A percentile compares a stretch with the other conserved stretches of the same genome.
Conservation (phyloP, 345 rosid genomes). For the Acer saccharum region DNA sequence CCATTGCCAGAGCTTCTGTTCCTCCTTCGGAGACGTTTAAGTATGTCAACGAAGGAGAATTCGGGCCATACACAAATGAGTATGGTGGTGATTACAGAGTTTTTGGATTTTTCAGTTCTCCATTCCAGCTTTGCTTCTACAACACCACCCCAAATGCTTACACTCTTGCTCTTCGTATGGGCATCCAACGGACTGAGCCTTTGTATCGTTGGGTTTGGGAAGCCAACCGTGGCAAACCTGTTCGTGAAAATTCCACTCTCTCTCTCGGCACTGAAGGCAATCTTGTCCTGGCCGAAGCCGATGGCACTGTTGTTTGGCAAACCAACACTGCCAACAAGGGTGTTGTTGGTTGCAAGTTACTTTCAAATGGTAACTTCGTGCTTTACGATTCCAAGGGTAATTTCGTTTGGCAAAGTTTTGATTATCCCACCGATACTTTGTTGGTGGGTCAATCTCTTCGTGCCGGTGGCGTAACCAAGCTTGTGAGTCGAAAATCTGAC, state of each 20-base stretch:
- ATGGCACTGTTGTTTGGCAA: constrained; percentile 64
- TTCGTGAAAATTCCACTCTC: constrained; percentile 59
- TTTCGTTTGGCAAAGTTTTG: constrained; percentile 62
- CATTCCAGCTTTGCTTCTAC: constrained; percentile 61
- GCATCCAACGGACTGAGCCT: constrained; percentile 36
- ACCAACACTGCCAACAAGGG: constrained; percentile 56
- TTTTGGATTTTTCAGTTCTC: constrained; percentile 17
- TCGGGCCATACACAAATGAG: constrained; percentile 37
- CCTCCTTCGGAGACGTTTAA: constrained; percentile 41
- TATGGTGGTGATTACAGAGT: constrained; percentile 42
- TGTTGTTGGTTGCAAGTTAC: constrained; percentile 47
- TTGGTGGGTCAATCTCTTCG: constrained; percentile 49
- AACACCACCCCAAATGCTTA: constrained; percentile 65
- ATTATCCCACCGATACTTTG: constrained; percentile 51
- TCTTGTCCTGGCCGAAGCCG: constrained; percentile 52
- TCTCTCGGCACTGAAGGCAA: constrained; percentile 53
- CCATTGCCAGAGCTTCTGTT: constrained; percentile 30
- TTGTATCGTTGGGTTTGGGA: constrained; percentile 66
- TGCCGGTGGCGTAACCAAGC: constrained; percentile 29
- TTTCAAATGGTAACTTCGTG: constrained; percentile 55
- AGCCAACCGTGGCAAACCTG: constrained; percentile 69
- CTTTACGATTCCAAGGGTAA: constrained; percentile 44
- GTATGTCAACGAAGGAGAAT: constrained; percentile 46
- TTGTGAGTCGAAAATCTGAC: constrained; percentile 44
- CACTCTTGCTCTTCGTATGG: constrained; percentile 62